Base-by-base conservation (phyloP, 441 rosid species). In the Pelargonium cotyledonis region DNA sequence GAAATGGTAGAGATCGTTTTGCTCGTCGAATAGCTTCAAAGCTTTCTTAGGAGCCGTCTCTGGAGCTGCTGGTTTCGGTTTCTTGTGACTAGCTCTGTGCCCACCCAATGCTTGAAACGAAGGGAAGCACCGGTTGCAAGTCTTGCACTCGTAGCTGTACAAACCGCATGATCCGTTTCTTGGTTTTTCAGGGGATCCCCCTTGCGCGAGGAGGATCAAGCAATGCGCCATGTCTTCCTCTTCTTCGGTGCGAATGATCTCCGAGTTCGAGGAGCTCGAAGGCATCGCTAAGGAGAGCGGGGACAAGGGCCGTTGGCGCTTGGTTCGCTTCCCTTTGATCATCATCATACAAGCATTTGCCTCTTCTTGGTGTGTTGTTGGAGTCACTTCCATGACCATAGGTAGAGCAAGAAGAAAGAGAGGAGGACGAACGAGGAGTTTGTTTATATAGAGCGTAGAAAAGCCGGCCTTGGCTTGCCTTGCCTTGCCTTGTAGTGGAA, bases 161-260 rank as follows among this genome's bases (percentile, higher is more conserved):
- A 65, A 23, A 23, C 79, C 86, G 15, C 14, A 14, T 4, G 14
- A 8, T 10, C 53, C 53, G 53, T 2, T 11, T n/a, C 55, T 47
- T 4, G 55, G 55, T 10, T 2, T 10, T 10, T 46, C 53, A 6
- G 53, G 12, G 35, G 80, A 66, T 19, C 77, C 85, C 11, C 97
- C 96, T 73, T 87, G 97, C 0, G 98, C 89, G 0, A 94, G 84
- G 65, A 94, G 90, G 76, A 94, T 94, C 46, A 94, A 80, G 72
- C 98, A 94, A 63, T 91, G 89, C 8, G 98, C 98, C 95, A 89
- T 89, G 71, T 91, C 97, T 71, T 88, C 91, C 64, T 92, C 98
- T 69, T 89, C 96, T 67, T 86, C 85, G 0, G 84, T 83, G 51
- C 77, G 73, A 1, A 11, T 8, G 53, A 11, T 75, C 73, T 4